Conservation (phyloP, 1,284 basidiomycete species). For the Ustilago lituana region DNA sequence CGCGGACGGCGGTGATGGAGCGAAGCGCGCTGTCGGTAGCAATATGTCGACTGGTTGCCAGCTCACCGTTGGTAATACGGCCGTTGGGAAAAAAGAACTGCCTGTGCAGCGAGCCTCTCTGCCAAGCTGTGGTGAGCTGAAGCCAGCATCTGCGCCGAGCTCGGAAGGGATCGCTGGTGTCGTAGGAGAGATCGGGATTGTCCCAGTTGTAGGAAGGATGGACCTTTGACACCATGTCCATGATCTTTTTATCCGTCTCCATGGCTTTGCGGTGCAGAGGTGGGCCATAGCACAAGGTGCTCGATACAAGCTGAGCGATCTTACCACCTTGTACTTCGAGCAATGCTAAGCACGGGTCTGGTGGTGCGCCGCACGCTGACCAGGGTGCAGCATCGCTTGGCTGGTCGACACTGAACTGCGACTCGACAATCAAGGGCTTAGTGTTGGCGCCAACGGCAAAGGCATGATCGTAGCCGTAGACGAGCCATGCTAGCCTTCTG, state of each 20-base stretch:
- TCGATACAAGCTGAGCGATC: slow-evolving; percentile 40
- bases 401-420: slow-evolving; percentile 50
- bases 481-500: slow-evolving; percentile 42
- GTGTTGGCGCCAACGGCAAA: slow-evolving; percentile 48
- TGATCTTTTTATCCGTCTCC: slow-evolving; percentile 38
- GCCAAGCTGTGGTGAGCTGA: slow-evolving; percentile 37
- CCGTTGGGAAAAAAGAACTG: slow-evolving; percentile 50
- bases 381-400: slow-evolving; percentile 40
- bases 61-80: slow-evolving; percentile 44
- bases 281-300: slow-evolving; percentile 34
- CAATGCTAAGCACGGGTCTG: slow-evolving; percentile 30
- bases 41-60: slow-evolving; percentile 43
- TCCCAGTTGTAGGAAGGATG: slow-evolving; percentile 28
- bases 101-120: slow-evolving; percentile 36
- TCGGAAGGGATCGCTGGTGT: slow-evolving; percentile 37
- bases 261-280: slow-evolving; percentile 47
- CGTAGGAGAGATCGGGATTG: slow-evolving; percentile 29
- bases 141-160: slow-evolving; percentile 42
- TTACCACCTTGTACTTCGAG: slow-evolving; percentile 36
- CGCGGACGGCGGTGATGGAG: slow-evolving; percentile 28
- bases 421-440: slow-evolving; percentile 38
- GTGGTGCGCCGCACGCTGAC: slow-evolving; percentile 28
- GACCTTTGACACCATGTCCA: slow-evolving; percentile 16
- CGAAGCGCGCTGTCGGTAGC: slow-evolving; percentile 36
- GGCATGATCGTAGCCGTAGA: slow-evolving; percentile 49